phyloP scores from a whole-genome alignment of 768 basidiomycete genomes.

The Trametes maxima region DNA sequence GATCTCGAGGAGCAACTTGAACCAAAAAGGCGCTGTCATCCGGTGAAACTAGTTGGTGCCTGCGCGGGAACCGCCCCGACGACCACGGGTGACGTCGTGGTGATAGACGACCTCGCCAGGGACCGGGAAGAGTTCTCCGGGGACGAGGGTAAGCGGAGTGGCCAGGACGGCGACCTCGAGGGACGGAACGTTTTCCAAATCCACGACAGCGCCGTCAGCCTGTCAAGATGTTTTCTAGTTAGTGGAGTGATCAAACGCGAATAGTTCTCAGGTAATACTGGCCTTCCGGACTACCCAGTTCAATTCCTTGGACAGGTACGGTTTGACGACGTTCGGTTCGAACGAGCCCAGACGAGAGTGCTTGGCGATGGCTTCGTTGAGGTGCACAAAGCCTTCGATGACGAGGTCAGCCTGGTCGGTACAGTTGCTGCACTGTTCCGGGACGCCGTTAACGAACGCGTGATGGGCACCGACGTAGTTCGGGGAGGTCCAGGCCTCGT shows the following conservation, averaged over 20 bases:
- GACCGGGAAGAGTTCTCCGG: background rate
- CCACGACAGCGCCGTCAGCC: background rate
- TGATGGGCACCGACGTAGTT: conserved; percentile 44
- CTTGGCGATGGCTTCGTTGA: conserved; percentile 17
- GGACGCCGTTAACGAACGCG: conserved; percentile 41
- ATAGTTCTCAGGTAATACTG: background rate
- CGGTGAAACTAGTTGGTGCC: background rate
- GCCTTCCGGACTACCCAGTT: conserved; percentile 17
- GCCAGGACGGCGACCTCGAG: background rate
- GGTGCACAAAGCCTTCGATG: background rate
- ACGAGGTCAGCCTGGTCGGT: conserved; percentile 1
- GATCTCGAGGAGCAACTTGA: too few relatives aligned
- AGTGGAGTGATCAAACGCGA: background rate
- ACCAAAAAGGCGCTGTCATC: background rate
- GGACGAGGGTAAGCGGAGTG: background rate
- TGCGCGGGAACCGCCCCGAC: background rate
- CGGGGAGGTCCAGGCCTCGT: conserved; percentile 6
- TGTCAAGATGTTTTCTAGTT: background rate
- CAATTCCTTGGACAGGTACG: conserved; percentile 15
- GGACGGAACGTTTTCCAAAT: background rate
- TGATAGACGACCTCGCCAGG: background rate
- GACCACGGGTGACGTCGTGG: background rate
- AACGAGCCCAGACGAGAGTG: conserved; percentile 3
- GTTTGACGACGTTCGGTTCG: conserved; percentile 13
- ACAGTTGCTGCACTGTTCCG: conserved; percentile 44